A percentile compares a stretch with the other conserved stretches of the same genome.
phyloP scores from a whole-genome alignment of 495 filamentous ascomycete species.

The Daldinia grandis region DNA sequence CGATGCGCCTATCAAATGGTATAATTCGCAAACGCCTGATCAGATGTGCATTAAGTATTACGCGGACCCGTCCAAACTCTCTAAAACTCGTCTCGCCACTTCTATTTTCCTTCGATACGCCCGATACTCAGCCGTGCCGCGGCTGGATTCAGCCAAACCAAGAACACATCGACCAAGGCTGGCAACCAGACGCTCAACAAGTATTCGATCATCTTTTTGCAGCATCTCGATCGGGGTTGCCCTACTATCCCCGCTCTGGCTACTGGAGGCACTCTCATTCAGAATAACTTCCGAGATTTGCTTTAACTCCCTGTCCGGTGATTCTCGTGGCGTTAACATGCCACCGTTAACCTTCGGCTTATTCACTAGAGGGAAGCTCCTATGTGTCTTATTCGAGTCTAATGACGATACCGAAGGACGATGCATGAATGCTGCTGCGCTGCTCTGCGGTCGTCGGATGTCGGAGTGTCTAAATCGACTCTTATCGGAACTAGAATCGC shows the following conservation, averaged over 20 bases:
- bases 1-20: constrained; percentile 32
- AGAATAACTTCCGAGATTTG: constrained; percentile 52
- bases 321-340: constrained; percentile 51
- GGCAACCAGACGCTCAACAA: constrained; percentile 79
- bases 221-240: constrained; percentile 57
- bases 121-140: constrained; percentile 67
- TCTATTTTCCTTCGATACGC: constrained; percentile 75
- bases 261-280: constrained; percentile 49
- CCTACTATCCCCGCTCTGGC: constrained; percentile 36
- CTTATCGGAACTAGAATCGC: constrained; percentile 45
- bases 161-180: constrained; percentile 75
- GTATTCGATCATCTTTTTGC: constrained; percentile 72
- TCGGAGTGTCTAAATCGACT: constrained; percentile 34
- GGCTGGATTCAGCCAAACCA: constrained; percentile 69
- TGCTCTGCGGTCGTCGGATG: constrained; percentile 51
- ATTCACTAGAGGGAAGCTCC: constrained; percentile 63
- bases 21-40: constrained; percentile 37
- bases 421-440: constrained; percentile 47
- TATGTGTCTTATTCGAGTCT: constrained; percentile 57
- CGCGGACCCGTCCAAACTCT: constrained; percentile 59
- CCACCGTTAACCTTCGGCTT: constrained; percentile 56
- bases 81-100: constrained; percentile 73
- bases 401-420: constrained; percentile 61
- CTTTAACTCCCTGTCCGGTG: constrained; percentile 50
- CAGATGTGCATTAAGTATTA: constrained; percentile 32